Conservation (phyloP, 805 yeast genomes). For the Wickerhamomyces rabaulensis region DNA sequence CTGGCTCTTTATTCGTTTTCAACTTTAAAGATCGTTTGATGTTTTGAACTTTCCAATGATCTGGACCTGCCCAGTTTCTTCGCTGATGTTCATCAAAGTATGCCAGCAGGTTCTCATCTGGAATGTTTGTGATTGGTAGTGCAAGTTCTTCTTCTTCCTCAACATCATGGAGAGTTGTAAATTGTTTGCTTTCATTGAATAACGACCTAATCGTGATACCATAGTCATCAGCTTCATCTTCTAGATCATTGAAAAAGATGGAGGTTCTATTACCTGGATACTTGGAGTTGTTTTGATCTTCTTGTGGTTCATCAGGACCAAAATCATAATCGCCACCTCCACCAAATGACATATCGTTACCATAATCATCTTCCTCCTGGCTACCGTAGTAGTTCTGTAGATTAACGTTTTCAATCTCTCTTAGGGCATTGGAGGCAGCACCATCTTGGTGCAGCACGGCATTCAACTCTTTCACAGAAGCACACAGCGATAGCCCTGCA, state of each 20-base stretch:
- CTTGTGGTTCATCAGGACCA: not conserved
- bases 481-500: conserved; percentile 10
- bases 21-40: conserved; percentile 35
- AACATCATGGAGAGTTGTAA: conserved; percentile 8
- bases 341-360: conserved; percentile 12
- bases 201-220: conserved; percentile 23
- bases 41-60: conserved; percentile 80
- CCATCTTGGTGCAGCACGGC: conserved; percentile 15
- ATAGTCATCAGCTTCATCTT: conserved; percentile 19
- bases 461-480: conserved; percentile 15
- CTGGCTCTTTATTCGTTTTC: not conserved
- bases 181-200: conserved; percentile 19
- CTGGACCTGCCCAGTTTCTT: conserved; percentile 84
- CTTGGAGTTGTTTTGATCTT: conserved; percentile 13
- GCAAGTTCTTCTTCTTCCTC: conserved; percentile 13
- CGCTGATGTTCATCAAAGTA: conserved; percentile 72
- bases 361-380: conserved; percentile 9
- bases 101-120: conserved; percentile 64
- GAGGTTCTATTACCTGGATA: conserved; percentile 23
- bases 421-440: conserved; percentile 11
- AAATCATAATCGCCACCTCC: conserved; percentile 2
- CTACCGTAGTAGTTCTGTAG: conserved; percentile 7
- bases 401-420: conserved; percentile 7
- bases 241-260: conserved; percentile 21
- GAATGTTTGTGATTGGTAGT: conserved; percentile 24